Evolutionary conservation across 345 rosid species (phyloP), one percentile per base, ranked within the genome.

Genomic region (Dovyalis caffra): DNA sequence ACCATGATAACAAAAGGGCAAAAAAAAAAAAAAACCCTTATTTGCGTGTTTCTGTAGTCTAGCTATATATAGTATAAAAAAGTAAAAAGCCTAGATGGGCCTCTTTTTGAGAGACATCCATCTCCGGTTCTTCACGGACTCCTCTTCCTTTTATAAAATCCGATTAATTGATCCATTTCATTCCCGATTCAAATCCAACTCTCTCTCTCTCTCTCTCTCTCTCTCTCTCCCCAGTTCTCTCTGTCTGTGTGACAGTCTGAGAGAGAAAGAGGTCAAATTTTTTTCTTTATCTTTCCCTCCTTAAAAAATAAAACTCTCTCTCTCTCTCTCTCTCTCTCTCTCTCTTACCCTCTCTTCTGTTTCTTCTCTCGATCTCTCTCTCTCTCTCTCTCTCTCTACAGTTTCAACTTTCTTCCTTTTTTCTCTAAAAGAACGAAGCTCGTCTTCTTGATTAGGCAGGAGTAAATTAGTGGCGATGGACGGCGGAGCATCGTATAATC

Each of bases 101-200:
- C 47, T 40, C 4, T 40, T 40, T n/a, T 3, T 12, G 64, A n/a
- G 64, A 60, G 60, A 49, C 56, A 6, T 5, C 56, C 14, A 9
- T 53, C 28, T 53, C 60, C 3, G 60, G 60, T n/a, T 21, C 60
- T n/a, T 21, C 16, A 20, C 74, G 74, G 79, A 70, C 69, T 69
- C 74, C 18, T 31, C 38, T 1, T 57, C 0, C 25, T 15, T 69
- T 76, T 70, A 76, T 76, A 12, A 76, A 76, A 76, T 76, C 32
- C 64, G 5, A 12, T 76, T 76, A 69, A 76, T 7, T 70, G 64
- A 49, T 47, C 74, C 79, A 35, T 70, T 70, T 76, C 64, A 70
- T 76, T 76, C 64, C 79, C 79, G 79, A 76, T 76, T 76, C 79
- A 35, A 70, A 76, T 63, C 74, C 74, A 28, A 63, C 2, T 5